Percentiles rank a stretch among this genome's conserved stretches.
phyloP scores from a whole-genome alignment of 208 protist species.

The Leptomonas seymouri region DNA sequence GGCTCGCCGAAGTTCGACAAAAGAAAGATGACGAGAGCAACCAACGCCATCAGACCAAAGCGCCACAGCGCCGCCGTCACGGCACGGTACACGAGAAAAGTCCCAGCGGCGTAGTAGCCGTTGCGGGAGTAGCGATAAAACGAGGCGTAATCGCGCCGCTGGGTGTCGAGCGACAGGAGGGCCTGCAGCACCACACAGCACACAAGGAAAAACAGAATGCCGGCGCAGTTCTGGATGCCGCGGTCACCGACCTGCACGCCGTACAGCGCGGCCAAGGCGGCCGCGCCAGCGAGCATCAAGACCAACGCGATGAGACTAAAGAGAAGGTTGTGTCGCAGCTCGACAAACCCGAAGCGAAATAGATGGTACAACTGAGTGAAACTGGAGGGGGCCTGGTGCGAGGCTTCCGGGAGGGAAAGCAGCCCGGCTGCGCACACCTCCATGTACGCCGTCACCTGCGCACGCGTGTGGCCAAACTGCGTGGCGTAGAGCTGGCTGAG shows the following conservation, averaged over 20 bases:
- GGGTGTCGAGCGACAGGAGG: conserved; percentile 46
- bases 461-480: conserved; percentile 22
- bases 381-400: conserved; percentile 30
- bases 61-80: conserved; percentile 42
- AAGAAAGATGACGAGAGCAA: conserved; percentile 46
- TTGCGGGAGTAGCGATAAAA: conserved; percentile 55
- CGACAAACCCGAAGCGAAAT: conserved; percentile 50
- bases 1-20: conserved; percentile 52
- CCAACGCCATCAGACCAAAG: conserved; percentile 40
- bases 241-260: conserved; percentile 47
- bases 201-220: conserved; percentile 73
- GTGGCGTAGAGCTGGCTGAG: conserved; percentile 28
- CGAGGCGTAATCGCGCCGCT: conserved; percentile 47
- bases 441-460: conserved; percentile 44
- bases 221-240: conserved; percentile 71
- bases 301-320: conserved; percentile 22
- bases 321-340: conserved; percentile 48
- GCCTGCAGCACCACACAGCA: conserved; percentile 63
- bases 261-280: conserved; percentile 57
- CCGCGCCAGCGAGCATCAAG: conserved; percentile 28
- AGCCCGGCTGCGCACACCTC: conserved; percentile 48
- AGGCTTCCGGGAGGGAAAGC: conserved; percentile 29
- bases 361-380: conserved; percentile 51
- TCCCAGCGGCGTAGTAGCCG: conserved; percentile 60
- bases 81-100: conserved; percentile 46